Percentiles rank a stretch among this genome's conserved stretches.
These are phyloP conservation scores for Aspergillus fumigatiaffinis DNA, from an alignment of 2,329 filamentous ascomycete genomes.

Conservation along the genomic window DNA sequence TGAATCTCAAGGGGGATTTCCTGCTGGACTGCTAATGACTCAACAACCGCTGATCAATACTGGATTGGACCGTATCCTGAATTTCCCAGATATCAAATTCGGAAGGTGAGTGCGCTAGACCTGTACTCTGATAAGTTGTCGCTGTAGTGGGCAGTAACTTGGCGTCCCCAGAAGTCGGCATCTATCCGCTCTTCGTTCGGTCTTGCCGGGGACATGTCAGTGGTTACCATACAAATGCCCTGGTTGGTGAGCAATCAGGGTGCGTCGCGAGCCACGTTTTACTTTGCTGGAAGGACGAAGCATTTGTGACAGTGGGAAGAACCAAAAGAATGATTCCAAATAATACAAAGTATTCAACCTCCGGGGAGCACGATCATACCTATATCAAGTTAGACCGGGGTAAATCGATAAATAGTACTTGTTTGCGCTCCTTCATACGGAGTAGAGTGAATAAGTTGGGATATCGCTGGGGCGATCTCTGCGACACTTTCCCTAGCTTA, in stretches of 20 bases:
- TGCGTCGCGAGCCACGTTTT: neutral
- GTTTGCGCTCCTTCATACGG: neutral
- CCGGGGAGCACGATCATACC: neutral
- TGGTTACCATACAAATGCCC: neutral
- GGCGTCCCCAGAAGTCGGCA: neutral
- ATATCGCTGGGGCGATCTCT: conserved; percentile 9
- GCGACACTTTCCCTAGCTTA: conserved; percentile 12
- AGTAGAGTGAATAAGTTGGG: neutral
- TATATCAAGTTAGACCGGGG: neutral
- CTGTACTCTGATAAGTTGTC: too few species aligned
- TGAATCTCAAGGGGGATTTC: neutral
- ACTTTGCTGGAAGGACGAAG: neutral
- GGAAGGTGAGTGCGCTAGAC: neutral
- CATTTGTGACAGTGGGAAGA: neutral
- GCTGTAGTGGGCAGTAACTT: neutral
- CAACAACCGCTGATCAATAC: neutral
- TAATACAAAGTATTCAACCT: neutral
- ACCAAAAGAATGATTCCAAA: neutral
- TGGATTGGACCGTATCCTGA: neutral
- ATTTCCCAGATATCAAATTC: neutral
- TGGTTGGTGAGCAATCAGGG: neutral
- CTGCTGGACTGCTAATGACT: neutral
- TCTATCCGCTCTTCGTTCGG: neutral
- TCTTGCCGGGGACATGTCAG: neutral
- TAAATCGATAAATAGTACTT: neutral